Percentiles rank a stretch among this genome's conserved stretches.
phyloP scores from a whole-genome alignment of 1,284 basidiomycete species.

The Hymenochaete sp. region DNA sequence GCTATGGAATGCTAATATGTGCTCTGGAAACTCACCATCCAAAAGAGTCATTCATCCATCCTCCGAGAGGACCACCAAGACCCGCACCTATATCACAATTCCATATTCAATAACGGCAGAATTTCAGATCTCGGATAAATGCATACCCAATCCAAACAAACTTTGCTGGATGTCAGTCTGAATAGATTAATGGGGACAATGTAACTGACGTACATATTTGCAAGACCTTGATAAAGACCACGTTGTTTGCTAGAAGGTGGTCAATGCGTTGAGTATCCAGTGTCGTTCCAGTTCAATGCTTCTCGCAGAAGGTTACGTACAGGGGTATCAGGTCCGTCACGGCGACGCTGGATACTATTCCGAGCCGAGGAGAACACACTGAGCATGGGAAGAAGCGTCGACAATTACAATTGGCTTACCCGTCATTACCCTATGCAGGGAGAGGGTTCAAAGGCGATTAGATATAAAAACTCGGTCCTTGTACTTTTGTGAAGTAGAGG shows the following conservation, averaged over 20 bases:
- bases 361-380: slow-evolving; percentile 12
- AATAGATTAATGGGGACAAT: background rate
- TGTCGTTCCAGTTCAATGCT: slow-evolving; percentile 1
- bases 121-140: background rate
- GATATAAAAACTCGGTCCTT: no score
- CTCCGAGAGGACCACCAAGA: slow-evolving; percentile 85
- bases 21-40: slow-evolving; percentile 58
- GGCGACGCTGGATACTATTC: slow-evolving; percentile 64
- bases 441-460: no score
- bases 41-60: slow-evolving; percentile 74
- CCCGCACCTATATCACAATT: slow-evolving; percentile 38
- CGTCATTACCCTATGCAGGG: slow-evolving; percentile 76
- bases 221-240: slow-evolving; percentile 83
- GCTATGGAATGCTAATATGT: background rate
- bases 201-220: slow-evolving; percentile 58
- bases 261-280: slow-evolving; percentile 9
- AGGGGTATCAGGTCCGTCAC: slow-evolving; percentile 76
- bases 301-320: slow-evolving; percentile 35
- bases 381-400: slow-evolving; percentile 3
- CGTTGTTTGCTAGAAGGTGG: slow-evolving; percentile 69
- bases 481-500: no score
- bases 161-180: slow-evolving; percentile 30
- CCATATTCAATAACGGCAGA: background rate
- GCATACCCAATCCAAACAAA: slow-evolving; percentile 57
- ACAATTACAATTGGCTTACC: slow-evolving; percentile 36